Conservation (phyloP, 805 yeast genomes). For the Barnettozyma wickerhamii region DNA sequence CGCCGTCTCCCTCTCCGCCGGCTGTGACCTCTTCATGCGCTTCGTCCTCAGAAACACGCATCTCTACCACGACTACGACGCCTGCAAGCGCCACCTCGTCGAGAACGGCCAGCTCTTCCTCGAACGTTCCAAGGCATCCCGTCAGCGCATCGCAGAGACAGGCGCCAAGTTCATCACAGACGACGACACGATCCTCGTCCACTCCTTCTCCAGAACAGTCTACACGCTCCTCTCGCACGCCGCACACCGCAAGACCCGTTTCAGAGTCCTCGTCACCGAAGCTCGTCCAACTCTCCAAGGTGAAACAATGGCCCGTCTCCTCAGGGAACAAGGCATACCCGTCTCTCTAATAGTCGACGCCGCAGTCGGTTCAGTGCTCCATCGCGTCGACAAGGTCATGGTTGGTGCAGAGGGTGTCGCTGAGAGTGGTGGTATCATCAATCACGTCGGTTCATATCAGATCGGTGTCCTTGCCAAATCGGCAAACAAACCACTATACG, state of each 20-base stretch:
- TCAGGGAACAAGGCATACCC: constrained; percentile 75
- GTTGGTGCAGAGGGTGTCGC: constrained; percentile 99
- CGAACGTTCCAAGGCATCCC: constrained; percentile 84
- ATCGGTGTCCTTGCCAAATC: constrained; percentile 89
- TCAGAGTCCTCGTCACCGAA: constrained; percentile 89
- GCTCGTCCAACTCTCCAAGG: constrained; percentile 85
- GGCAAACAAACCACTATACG: constrained; percentile 90
- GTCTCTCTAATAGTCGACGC: constrained; percentile 85
- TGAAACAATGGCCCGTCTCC: constrained; percentile 58
- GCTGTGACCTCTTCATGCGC: constrained; percentile 94
- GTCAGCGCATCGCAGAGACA: constrained; percentile 80
- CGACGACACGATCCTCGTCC: constrained; percentile 86
- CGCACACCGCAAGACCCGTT: constrained; percentile 70
- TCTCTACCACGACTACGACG: constrained; percentile 89
- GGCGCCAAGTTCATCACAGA: constrained; percentile 90
- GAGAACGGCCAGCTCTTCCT: constrained; percentile 92
- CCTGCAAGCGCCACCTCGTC: constrained; percentile 81
- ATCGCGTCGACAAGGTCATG: constrained; percentile 86
- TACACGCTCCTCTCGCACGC: constrained; percentile 72
- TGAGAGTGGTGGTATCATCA: constrained; percentile 96
- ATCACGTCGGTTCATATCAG: constrained; percentile 92
- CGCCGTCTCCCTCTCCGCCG: constrained; percentile 92
- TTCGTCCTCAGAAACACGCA: constrained; percentile 88
- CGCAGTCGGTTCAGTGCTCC: constrained; percentile 89
- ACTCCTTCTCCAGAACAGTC: constrained; percentile 90